Percentiles rank a stretch among this genome's conserved stretches.
phyloP scores from a whole-genome alignment of 495 filamentous ascomycete genomes.

The Xanthoparmelia taractica region DNA sequence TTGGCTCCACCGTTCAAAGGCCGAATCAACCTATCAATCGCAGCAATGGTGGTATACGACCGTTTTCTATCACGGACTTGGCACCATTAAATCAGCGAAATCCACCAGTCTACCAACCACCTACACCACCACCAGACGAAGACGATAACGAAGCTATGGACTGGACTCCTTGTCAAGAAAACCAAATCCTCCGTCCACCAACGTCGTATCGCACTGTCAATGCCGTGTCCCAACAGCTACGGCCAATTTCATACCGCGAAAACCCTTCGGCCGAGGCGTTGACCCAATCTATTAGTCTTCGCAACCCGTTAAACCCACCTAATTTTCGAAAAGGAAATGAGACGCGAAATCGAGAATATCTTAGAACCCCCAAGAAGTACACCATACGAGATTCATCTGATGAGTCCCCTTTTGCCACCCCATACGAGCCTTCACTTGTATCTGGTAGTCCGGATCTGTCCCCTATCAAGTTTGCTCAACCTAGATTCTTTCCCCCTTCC shows the following conservation, averaged over 20 bases:
- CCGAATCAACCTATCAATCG: constrained; percentile 8
- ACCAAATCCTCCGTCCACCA: constrained; percentile 37
- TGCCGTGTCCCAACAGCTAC: constrained; percentile 32
- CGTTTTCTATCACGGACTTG: constrained; percentile 39
- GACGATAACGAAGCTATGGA: constrained; percentile 60
- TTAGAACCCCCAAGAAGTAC: constrained; percentile 24
- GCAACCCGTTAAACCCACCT: constrained; percentile 51
- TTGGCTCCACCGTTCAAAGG: constrained; percentile 19
- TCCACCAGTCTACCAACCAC: constrained; percentile 30
- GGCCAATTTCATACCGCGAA: constrained; percentile 52
- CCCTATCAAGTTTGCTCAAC: constrained; percentile 38
- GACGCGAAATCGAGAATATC: constrained; percentile 41
- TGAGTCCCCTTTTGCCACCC: constrained; percentile 17
- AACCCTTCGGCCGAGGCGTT: constrained; percentile 57
- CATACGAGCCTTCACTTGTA: constrained; percentile 33
- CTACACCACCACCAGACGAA: constrained; percentile 37
- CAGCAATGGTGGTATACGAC: constrained; percentile 21
- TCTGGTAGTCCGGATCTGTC: constrained; percentile 26
- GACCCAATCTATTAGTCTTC: constrained; percentile 53
- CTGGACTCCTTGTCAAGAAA: constrained; percentile 63
- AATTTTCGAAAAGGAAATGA: constrained; percentile 38
- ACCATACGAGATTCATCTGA: neutral
- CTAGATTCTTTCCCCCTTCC: constrained; percentile 44
- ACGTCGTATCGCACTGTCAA: constrained; percentile 29
- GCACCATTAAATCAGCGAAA: constrained; percentile 29